Base-by-base conservation (phyloP, 805 yeast genomes). In the Isabelozyma rhagii region DNA sequence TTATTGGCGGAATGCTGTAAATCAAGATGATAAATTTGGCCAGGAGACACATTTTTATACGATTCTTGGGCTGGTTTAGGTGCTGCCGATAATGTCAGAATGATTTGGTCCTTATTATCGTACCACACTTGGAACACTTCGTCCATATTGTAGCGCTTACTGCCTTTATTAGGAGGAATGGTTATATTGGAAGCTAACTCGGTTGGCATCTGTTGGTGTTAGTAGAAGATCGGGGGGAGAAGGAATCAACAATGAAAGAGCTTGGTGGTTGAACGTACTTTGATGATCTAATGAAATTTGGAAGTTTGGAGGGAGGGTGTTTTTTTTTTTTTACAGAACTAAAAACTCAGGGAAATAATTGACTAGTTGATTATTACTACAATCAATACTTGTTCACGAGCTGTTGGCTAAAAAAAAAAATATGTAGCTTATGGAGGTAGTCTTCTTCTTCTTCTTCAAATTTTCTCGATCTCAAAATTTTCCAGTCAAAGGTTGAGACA, bases 71-170 rank as follows among this genome's bases (percentile, higher is more conserved):
- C 38, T 14, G 52, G 43, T 7, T 50, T 46, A 11, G 55, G 54
- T 4, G 14, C 14, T 21, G 41, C 13, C n/a, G 40, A 11, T 11
- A 34, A 44, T 40, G 25, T 47, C 50, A 4, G 53, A 52, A 67
- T 55, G 44, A 65, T 60, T 21, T 53, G 55, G 45, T 58, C 66
- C 49, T 64, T 60, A 50, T 60, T 66, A 17, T 69, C 66, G 38
- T 71, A 62, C 78, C 84, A 83, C 10, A 82, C 75, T 18, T 74
- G 67, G 51, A 83, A 72, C 54, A 84, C 74, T 55, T 83, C 82
- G 28, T 75, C 73, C 63, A 81, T 67, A 6, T 80, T 58, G 56
- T 83, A 82, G 27, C 66, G 65, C 50, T 67, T 66, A 34, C 82
- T 73, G 13, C 67, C 72, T 25, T 64, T 64, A 54, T 75, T 78